These are phyloP conservation scores for Choanephora cucurbitarum DNA, from an alignment of 371 early-diverging fungal genomes.

Conservation along the genomic window DNA sequence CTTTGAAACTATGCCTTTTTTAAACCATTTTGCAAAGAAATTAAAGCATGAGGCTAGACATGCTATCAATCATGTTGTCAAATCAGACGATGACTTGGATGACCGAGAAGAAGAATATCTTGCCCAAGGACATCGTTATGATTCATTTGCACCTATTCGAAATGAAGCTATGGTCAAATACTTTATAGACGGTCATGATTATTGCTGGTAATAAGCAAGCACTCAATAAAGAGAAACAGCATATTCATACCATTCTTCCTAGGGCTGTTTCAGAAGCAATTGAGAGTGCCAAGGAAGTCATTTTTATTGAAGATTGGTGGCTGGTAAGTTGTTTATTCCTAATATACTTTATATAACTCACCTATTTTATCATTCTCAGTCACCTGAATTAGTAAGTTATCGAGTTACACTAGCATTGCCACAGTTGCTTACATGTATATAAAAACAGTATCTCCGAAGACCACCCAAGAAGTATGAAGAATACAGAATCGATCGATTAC, in stretches of 20 bases:
- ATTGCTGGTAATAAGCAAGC: slow-evolving; percentile 57
- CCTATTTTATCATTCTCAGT: slow-evolving; percentile 18
- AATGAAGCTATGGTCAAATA: slow-evolving; percentile 67
- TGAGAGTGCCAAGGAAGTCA: slow-evolving; percentile 67
- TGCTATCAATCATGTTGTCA: slow-evolving; percentile 18
- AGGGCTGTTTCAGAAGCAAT: slow-evolving; percentile 79
- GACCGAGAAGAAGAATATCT: slow-evolving; percentile 40
- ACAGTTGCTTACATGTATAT: not conserved
- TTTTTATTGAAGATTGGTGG: slow-evolving; percentile 95
- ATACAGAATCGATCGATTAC: slow-evolving; percentile 79
- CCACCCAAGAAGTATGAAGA: slow-evolving; percentile 72
- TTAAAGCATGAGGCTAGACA: slow-evolving; percentile 29
- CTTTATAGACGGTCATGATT: slow-evolving; percentile 86
- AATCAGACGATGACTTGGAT: slow-evolving; percentile 27
- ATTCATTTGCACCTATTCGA: slow-evolving; percentile 83
- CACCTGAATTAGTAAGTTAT: slow-evolving; percentile 47
- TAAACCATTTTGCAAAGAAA: slow-evolving; percentile 36
- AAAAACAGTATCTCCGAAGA: slow-evolving; percentile 70
- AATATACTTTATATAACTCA: no score
- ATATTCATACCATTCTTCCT: no score
- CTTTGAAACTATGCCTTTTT: slow-evolving; percentile 27
- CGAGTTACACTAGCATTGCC: not conserved
- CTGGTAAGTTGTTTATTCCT: no score
- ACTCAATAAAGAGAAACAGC: not conserved
- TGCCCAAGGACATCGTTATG: slow-evolving; percentile 61